phyloP scores from a whole-genome alignment of 352 stramenopile genomes.

The Pythium folliculosum region DNA sequence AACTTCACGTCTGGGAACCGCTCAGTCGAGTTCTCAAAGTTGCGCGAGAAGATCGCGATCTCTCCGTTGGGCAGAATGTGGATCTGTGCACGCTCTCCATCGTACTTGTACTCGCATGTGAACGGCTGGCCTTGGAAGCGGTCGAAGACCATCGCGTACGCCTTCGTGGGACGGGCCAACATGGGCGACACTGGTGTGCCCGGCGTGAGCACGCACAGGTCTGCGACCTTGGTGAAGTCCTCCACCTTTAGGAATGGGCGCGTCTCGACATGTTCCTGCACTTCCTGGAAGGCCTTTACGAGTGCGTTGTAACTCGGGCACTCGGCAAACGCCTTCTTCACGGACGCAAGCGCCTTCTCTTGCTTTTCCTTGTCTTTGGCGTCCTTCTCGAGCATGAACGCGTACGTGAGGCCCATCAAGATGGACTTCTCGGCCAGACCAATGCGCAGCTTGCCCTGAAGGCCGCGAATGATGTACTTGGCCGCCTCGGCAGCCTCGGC shows the following conservation, averaged over 20 bases:
- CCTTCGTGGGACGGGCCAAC: slow-evolving; percentile 98
- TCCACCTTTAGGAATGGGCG: slow-evolving; percentile 49
- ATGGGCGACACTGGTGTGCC: slow-evolving; percentile 99
- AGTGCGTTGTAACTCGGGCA: slow-evolving; percentile 96
- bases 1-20: slow-evolving; percentile 94
- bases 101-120: slow-evolving; percentile 99
- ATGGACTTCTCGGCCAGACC: slow-evolving; percentile 97
- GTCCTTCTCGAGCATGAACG: slow-evolving; percentile 90
- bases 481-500: slow-evolving; percentile 80
- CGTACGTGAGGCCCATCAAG: slow-evolving; percentile 95
- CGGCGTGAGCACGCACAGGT: slow-evolving; percentile 90
- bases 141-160: slow-evolving; percentile 96
- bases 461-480: slow-evolving; percentile 98
- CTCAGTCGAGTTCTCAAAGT: slow-evolving; percentile 97
- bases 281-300: slow-evolving; percentile 84
- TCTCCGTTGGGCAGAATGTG: slow-evolving; percentile 89
- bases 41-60: slow-evolving; percentile 98
- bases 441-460: slow-evolving; percentile 99
- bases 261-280: slow-evolving; percentile 44
- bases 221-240: slow-evolving; percentile 60
- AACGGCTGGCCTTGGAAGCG: slow-evolving; percentile 95
- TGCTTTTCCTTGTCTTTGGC: slow-evolving; percentile 84
- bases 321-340: slow-evolving; percentile 99
- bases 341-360: slow-evolving; percentile 87
- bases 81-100: slow-evolving; percentile 97